phyloP scores from a whole-genome alignment of 2,329 filamentous ascomycete species.

The Drechslerella dactyloides region DNA sequence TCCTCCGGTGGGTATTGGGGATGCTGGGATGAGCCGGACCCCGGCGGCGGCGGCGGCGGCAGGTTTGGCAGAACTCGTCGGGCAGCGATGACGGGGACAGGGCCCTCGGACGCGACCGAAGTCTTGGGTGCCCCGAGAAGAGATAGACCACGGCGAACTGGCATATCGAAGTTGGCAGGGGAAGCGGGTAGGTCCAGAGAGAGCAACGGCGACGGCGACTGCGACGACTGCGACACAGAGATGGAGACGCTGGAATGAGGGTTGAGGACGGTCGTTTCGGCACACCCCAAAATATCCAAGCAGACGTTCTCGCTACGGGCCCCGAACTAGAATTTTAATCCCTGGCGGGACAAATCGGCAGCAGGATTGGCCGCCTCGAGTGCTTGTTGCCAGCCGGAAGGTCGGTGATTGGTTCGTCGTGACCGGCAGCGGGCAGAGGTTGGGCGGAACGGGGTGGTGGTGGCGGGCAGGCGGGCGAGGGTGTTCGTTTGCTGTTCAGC shows the following conservation, averaged over 20 bases:
- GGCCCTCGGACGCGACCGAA: constrained; percentile 49
- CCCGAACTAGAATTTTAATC: constrained; percentile 40
- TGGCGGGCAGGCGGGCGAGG: constrained; percentile 17
- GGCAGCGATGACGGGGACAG: constrained; percentile 48
- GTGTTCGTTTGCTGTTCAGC: background rate
- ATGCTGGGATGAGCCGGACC: constrained; percentile 50
- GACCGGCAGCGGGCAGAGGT: constrained; percentile 34
- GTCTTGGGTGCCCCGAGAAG: constrained; percentile 47
- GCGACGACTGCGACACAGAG: background rate
- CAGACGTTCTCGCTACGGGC: constrained; percentile 5
- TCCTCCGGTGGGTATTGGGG: constrained; percentile 50
- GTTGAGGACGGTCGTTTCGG: background rate
- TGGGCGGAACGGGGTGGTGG: constrained; percentile 7
- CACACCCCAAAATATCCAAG: background rate
- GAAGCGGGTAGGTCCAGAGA: constrained; percentile 3
- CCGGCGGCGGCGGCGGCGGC: constrained; percentile 44
- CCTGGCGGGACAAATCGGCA: constrained; percentile 48
- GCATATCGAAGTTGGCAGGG: constrained; percentile 28
- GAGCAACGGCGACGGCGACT: background rate
- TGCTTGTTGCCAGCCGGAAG: constrained; percentile 23
- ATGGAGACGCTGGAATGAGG: too few species aligned
- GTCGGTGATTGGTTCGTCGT: constrained; percentile 46
- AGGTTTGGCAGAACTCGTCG: constrained; percentile 46
- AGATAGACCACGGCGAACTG: constrained; percentile 42
- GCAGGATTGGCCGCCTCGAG: constrained; percentile 37